Evolutionary conservation across 345 rosid genomes (phyloP), one percentile per base, ranked within the genome.

Genomic region (Gossypium australe): DNA sequence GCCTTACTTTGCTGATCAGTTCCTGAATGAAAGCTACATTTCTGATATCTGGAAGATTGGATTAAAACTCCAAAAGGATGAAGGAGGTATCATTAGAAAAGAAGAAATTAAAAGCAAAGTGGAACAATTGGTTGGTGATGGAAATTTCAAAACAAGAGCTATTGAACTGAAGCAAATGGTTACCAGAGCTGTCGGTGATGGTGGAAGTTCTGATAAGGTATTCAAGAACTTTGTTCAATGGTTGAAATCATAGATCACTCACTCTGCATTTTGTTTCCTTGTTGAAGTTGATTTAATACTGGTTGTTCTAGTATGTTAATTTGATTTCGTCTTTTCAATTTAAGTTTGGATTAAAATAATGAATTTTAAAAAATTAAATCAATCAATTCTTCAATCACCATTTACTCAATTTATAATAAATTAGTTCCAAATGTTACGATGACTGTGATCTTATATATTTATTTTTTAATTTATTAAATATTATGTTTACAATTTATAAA

Each of bases 1-100:
- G 86, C 86, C 86, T 22, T 77, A 82, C 62, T 79, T 82, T 25
- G 72, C 75, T 1, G 80, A 85, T 38, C 88, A 80, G 43, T 82
- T 78, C 70, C 48, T 61, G 2, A 72, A 82, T 16, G 66, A 58
- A 73, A 62, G 14, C 3, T 85, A 75, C 65, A 64, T 85, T n/a
- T 79, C 77, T 62, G 81, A 80, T 14, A n/a, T 17, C 2, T 76
- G 82, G 78, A 81, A 75, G 47, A 53, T 74, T 2, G 85, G 83
- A 9, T 25, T 79, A 18, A 61, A 60, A 66, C 49, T 82, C 12
- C 55, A 76, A 6, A 70, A 13, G 47, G 71, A 83, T 43, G 78
- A 62, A 27, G 72, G 25, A 51, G 81, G 78, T 3, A 67, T 67
- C 16, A 64, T 79, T 7, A 7, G 55, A 5, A n/a, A 22, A n/a